A percentile compares a stretch with the other conserved stretches of the same genome.
phyloP scores from a whole-genome alignment of 2,329 filamentous ascomycete species.

The Teratosphaeria epicoccoides region DNA sequence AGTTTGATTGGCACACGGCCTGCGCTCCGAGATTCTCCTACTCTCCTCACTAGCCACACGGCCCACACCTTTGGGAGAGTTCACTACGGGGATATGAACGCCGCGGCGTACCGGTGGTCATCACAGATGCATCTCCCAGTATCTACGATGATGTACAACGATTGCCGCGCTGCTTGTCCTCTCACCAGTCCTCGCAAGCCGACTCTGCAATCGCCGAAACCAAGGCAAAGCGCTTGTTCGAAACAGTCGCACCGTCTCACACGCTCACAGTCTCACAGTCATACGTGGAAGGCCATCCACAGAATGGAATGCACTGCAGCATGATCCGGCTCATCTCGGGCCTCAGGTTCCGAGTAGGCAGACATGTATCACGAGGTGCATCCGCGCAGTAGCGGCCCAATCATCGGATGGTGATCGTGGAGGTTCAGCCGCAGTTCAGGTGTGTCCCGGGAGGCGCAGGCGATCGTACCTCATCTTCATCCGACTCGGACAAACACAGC shows the following conservation, averaged over 20 bases:
- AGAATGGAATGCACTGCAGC: neutral
- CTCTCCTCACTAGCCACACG: neutral
- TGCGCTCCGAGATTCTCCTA: neutral
- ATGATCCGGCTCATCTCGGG: neutral
- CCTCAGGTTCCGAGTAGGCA: neutral
- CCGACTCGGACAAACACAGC: neutral
- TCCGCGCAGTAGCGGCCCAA: neutral
- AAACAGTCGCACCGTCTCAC: neutral
- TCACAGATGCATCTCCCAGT: neutral
- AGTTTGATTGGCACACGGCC: neutral
- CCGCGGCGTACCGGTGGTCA: neutral
- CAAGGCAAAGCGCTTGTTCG: neutral
- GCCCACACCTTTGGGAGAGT: neutral
- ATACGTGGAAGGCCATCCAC: neutral
- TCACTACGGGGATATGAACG: neutral
- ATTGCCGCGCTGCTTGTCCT: neutral
- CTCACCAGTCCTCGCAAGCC: neutral
- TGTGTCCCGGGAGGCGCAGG: neutral
- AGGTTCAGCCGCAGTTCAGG: neutral
- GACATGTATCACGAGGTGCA: neutral
- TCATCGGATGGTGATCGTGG: neutral
- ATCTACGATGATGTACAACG: neutral
- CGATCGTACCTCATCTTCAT: neutral
- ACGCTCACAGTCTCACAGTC: neutral
- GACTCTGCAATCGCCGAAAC: neutral